These are phyloP conservation scores for Populus hybrid DNA, from an alignment of 441 rosid genomes.

Conservation along the genomic window DNA sequence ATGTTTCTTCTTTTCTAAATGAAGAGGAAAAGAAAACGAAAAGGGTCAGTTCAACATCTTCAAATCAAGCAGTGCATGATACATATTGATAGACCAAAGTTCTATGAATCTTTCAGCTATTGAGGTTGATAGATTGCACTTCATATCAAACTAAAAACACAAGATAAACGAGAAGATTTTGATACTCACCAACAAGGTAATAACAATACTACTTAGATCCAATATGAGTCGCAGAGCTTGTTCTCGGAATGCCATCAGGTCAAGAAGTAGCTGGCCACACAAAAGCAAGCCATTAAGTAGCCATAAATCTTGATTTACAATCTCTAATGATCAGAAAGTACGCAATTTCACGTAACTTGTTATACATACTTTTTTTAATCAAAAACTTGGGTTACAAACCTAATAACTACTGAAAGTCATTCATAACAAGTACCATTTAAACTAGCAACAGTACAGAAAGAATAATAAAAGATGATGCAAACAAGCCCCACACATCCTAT, in stretches of 20 bases:
- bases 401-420: neutral
- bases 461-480: neutral
- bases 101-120: neutral
- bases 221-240: conserved; percentile 94
- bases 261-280: conserved; percentile 84
- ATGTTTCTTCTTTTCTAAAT: conserved; percentile 23
- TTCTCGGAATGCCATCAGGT: conserved; percentile 96
- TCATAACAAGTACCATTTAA: neutral
- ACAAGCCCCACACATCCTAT: neutral
- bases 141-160: conserved; percentile 1
- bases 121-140: neutral
- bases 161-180: conserved; percentile 19
- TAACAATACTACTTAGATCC: conserved; percentile 98
- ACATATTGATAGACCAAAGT: neutral
- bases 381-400: neutral
- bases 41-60: conserved; percentile 1
- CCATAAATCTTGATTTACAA: neutral
- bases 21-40: conserved; percentile 1
- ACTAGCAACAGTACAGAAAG: neutral
- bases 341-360: neutral
- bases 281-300: conserved; percentile 28
- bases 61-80: neutral
- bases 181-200: conserved; percentile 91
- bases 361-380: neutral
- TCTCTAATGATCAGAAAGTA: neutral